Base-by-base conservation (phyloP, 176 grass and related monocot genomes). In the Themeda triandra region DNA sequence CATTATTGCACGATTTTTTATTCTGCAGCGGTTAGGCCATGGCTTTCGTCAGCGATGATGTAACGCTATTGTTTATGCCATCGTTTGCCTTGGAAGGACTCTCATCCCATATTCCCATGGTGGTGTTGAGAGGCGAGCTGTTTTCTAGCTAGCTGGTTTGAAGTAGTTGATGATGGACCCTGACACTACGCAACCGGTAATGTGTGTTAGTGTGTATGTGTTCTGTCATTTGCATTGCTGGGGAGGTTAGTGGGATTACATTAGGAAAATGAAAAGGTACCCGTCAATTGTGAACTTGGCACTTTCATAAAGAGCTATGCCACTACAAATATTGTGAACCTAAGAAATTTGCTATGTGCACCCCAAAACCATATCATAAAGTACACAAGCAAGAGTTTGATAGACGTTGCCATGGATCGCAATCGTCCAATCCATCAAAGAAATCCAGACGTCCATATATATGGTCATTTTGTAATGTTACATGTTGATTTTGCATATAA, bases 21-120 rank as follows among this genome's bases (percentile, higher is more conserved):
- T 46, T 71, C 13, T 31, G 13, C 69, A 29, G 48, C 19, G 1
- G 41, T 49, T 68, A 48, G 84, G 78, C 63, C 69, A 68, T 56
- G 59, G 44, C 46, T 69, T 19, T 11, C 78, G 7, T 87, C 78
- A 76, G 32, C 66, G 19, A 84, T 44, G 66, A 72, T 27, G 79
- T 27, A 24, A 69, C 8, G 1, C 72, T 12, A 24, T 53, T 3
- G 48, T 81, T 39, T 48, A 14, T 36, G 4, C 2, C 44, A 1
- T 28, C 6, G 21, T 80, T 35, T 80, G 42, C 24, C 13, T 14
- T 67, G 27, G 18, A 66, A 66, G 25, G 62, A 48, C 39, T 66
- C 10, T 40, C 6, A 23, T 8, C 49, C 18, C 17, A 46, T 35
- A 35, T 35, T 40, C 4, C 10, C 5, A 49, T 2, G 48, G 48